These are phyloP conservation scores for Heliamphora exappendiculata DNA, from an alignment of 148 eudicot genomes.

Conservation along the genomic window DNA sequence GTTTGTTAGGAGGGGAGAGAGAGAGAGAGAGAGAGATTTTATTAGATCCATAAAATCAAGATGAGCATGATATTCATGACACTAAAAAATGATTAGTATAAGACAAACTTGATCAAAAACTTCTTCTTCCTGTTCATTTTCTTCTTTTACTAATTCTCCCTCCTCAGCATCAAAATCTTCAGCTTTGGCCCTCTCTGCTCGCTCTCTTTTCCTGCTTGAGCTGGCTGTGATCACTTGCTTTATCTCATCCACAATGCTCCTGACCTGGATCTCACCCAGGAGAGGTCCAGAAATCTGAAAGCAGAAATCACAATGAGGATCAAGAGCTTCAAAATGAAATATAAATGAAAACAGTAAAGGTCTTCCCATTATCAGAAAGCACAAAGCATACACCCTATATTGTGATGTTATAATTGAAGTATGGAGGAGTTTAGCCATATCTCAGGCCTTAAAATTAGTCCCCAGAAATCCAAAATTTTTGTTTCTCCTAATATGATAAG, in stretches of 20 bases:
- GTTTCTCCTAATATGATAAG: too few relatives aligned
- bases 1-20: slow-evolving; percentile 7
- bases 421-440: too few relatives aligned
- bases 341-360: background rate
- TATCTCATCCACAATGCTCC: slow-evolving; percentile 81
- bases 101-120: slow-evolving; percentile 78
- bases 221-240: slow-evolving; percentile 94
- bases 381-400: background rate
- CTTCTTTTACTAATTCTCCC: slow-evolving; percentile 80
- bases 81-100: background rate
- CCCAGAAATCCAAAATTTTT: too few relatives aligned
- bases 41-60: background rate
- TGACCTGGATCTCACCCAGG: slow-evolving; percentile 82
- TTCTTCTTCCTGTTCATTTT: slow-evolving; percentile 96
- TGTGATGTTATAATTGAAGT: too few relatives aligned
- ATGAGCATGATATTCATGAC: background rate
- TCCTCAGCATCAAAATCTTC: slow-evolving; percentile 99
- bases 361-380: background rate
- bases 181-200: slow-evolving; percentile 88
- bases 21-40: background rate
- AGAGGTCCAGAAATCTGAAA: slow-evolving; percentile 71
- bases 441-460: too few relatives aligned
- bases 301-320: background rate
- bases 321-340: slow-evolving; percentile 9
- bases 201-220: slow-evolving; percentile 73